Conservation (phyloP, 2,329 filamentous ascomycete genomes). For the Aschersonia sp. region DNA sequence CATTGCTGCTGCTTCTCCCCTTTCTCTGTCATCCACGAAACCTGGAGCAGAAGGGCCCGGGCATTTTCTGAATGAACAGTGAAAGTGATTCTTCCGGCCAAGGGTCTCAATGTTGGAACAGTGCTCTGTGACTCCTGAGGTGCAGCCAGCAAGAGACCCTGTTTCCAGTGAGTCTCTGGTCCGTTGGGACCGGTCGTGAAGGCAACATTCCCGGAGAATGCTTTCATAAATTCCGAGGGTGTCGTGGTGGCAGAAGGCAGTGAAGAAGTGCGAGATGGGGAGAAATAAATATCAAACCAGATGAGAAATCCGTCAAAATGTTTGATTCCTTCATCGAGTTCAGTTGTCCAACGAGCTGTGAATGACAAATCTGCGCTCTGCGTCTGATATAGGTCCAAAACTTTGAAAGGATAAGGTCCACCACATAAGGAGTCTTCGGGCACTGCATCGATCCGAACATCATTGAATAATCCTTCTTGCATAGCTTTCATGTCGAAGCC, state of each 20-base stretch:
- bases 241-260: conserved; percentile 37
- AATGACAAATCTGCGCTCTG: conserved; percentile 63
- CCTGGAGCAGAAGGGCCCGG: conserved; percentile 50
- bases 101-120: conserved; percentile 36
- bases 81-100: conserved; percentile 58
- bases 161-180: conserved; percentile 79
- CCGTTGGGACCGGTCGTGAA: conserved; percentile 77
- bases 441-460: conserved; percentile 65
- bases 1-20: conserved; percentile 33
- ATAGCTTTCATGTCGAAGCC: conserved; percentile 91
- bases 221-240: conserved; percentile 46
- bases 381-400: conserved; percentile 63
- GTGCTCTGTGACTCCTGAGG: conserved; percentile 31
- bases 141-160: conserved; percentile 61
- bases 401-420: conserved; percentile 49
- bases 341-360: conserved; percentile 49
- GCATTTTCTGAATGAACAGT: conserved; percentile 53
- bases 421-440: conserved; percentile 46
- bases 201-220: conserved; percentile 48
- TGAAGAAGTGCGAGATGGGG: conserved; percentile 39
- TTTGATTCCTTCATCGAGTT: conserved; percentile 46
- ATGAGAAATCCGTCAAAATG: conserved; percentile 74
- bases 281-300: conserved; percentile 93
- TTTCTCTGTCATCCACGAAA: conserved; percentile 42
- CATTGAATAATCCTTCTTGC: conserved; percentile 68